Conservation (phyloP, 129 eudicot species). For the Mikania micrantha region DNA sequence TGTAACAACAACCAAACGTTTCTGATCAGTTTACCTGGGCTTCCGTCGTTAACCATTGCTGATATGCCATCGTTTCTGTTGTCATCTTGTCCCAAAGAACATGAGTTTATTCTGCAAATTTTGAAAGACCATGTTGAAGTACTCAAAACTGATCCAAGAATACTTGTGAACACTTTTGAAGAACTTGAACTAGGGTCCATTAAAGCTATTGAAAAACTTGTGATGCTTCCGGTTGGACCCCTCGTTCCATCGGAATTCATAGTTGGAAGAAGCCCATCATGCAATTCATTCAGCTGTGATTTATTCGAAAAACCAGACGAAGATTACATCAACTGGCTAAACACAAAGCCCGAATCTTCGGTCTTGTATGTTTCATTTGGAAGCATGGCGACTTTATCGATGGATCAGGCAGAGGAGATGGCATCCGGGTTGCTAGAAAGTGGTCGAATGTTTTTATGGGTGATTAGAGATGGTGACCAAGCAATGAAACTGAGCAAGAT, state of each 20-base stretch:
- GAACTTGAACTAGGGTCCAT: constrained; percentile 10
- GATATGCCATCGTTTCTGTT: constrained; percentile 34
- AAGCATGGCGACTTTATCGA: constrained; percentile 37
- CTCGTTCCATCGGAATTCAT: constrained; percentile 12
- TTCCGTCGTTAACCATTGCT: constrained; percentile 7
- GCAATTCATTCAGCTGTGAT: neutral
- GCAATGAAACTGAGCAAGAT: neutral
- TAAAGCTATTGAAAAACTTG: neutral
- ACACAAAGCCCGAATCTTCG: constrained; percentile 34
- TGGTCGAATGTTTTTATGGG: neutral
- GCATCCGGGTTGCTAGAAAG: constrained; percentile 15
- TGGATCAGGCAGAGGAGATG: constrained; percentile 43
- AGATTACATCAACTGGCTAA: constrained; percentile 33
- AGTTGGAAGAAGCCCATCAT: neutral
- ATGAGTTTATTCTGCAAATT: neutral
- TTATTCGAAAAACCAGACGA: constrained; percentile 1
- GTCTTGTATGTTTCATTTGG: constrained; percentile 55
- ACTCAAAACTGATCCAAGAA: constrained; percentile 7
- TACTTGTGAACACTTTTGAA: constrained; percentile 21
- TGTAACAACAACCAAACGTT: neutral
- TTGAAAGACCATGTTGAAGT: constrained; percentile 12
- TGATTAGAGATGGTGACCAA: neutral
- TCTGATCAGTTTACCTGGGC: constrained; percentile 26
- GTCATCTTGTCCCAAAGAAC: constrained; percentile 11
- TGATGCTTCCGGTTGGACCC: constrained; percentile 19